Evolutionary conservation across 371 early-diverging fungal genomes (phyloP).

Genomic region (Nematocida parisii): DNA sequence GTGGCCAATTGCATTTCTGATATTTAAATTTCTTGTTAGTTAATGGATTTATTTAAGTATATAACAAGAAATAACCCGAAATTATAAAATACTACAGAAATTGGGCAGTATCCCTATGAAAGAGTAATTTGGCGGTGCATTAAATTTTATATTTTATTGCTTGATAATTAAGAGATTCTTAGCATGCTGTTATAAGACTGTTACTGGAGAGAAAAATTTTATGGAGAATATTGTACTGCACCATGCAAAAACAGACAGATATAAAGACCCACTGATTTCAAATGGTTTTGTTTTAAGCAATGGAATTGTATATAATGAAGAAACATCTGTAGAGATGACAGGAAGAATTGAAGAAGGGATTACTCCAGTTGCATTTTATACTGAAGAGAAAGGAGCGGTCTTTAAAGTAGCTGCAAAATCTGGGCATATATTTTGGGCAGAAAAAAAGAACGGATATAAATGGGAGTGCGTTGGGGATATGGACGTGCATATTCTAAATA

Average conservation of each 20-base stretch:
- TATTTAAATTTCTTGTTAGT: too few relatives aligned
- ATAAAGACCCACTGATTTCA: neutral
- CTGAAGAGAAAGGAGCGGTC: constrained; percentile 7
- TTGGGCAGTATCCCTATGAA: too few relatives aligned
- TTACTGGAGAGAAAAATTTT: neutral
- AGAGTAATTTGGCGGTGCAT: too few relatives aligned
- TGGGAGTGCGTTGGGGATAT: constrained; percentile 50
- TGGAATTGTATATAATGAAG: neutral
- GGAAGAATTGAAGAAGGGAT: neutral
- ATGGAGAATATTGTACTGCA: constrained; percentile 40
- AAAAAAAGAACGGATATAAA: neutral
- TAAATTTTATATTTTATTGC: too few relatives aligned
- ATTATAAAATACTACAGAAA: too few relatives aligned
- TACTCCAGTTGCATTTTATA: constrained; percentile 20
- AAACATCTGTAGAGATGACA: neutral
- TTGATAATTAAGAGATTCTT: too few relatives aligned
- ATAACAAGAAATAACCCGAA: too few relatives aligned
- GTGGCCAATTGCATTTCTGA: too few relatives aligned
- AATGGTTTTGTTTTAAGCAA: constrained; percentile 15
- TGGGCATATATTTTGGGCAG: constrained; percentile 20
- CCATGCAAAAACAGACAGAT: neutral
- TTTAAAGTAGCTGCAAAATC: constrained; percentile 15
- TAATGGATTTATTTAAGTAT: too few relatives aligned
- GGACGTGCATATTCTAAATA: neutral
- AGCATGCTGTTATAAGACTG: neutral